phyloP scores from a whole-genome alignment of 495 filamentous ascomycete species.

The Talaromyces stipitatus region DNA sequence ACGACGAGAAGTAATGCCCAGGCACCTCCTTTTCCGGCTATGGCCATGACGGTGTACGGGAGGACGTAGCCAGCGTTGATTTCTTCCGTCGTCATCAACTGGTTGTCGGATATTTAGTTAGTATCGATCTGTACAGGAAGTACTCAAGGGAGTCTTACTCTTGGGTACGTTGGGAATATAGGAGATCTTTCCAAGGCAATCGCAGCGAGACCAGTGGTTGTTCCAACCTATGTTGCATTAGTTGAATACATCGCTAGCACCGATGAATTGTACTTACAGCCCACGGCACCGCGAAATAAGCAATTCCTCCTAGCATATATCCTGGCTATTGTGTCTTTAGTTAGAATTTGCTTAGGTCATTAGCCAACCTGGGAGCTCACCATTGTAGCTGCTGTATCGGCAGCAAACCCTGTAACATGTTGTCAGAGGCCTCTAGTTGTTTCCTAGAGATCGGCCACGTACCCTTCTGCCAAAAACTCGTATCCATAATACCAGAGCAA shows the following conservation, averaged over 20 bases:
- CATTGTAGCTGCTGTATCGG: neutral
- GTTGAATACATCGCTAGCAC: neutral
- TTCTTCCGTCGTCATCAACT: conserved; percentile 16
- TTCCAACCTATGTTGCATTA: conserved; percentile 7
- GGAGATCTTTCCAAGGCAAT: conserved; percentile 15
- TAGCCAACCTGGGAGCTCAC: neutral
- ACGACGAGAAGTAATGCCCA: conserved; percentile 18
- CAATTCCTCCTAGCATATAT: conserved; percentile 18
- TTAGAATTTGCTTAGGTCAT: neutral
- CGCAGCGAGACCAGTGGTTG: conserved; percentile 12
- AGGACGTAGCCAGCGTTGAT: conserved; percentile 17
- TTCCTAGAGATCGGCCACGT: conserved; percentile 13
- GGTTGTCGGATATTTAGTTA: neutral
- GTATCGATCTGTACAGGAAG: neutral
- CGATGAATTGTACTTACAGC: neutral
- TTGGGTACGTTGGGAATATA: conserved; percentile 19
- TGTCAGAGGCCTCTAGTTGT: conserved; percentile 5
- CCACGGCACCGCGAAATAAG: conserved; percentile 17
- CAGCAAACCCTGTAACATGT: neutral
- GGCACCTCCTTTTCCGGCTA: conserved; percentile 24
- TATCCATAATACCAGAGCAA: conserved; percentile 14
- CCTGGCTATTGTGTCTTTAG: conserved; percentile 5
- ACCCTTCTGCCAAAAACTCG: conserved; percentile 15
- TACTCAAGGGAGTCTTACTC: neutral
- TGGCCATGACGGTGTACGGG: conserved; percentile 18